A percentile compares a stretch with the other conserved stretches of the same genome.
phyloP scores from a whole-genome alignment of 2,329 filamentous ascomycete species.

The Pseudogymnoascus sp. region DNA sequence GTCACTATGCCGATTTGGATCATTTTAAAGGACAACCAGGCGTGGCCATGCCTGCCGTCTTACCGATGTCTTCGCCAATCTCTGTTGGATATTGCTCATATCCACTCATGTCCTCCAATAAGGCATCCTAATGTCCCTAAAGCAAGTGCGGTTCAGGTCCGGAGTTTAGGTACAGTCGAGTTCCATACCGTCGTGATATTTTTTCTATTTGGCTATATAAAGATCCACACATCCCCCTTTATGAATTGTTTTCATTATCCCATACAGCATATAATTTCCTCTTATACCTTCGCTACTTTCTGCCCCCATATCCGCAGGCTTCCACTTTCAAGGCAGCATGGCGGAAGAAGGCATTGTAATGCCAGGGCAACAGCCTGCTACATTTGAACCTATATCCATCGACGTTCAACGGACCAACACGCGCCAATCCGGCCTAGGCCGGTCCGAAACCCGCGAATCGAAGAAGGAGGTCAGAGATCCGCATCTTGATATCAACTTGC shows the following conservation, averaged over 20 bases:
- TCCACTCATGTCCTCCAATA: neutral
- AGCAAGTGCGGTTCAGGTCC: neutral
- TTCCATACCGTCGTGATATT: neutral
- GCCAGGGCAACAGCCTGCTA: neutral
- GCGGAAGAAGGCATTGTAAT: slow-evolving; percentile 7
- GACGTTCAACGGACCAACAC: slow-evolving; percentile 6
- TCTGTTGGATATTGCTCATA: neutral
- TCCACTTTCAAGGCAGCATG: neutral
- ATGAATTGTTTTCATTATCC: neutral
- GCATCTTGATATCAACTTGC: slow-evolving; percentile 46
- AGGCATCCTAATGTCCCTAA: neutral
- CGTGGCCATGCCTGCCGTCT: neutral
- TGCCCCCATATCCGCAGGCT: neutral
- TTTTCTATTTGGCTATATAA: neutral
- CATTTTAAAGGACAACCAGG: neutral
- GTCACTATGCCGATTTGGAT: neutral
- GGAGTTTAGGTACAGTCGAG: neutral
- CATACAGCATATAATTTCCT: neutral
- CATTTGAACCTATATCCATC: neutral
- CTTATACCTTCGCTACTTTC: neutral
- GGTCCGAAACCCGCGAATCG: neutral
- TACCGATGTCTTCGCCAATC: neutral
- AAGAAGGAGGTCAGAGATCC: slow-evolving; percentile 1
- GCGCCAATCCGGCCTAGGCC: neutral
- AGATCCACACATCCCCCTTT: neutral